A percentile compares a stretch with the other conserved stretches of the same genome.
These are phyloP conservation scores for Akanthomyces dipterigenus DNA, from an alignment of 2,329 filamentous ascomycete genomes.

Conservation along the genomic window DNA sequence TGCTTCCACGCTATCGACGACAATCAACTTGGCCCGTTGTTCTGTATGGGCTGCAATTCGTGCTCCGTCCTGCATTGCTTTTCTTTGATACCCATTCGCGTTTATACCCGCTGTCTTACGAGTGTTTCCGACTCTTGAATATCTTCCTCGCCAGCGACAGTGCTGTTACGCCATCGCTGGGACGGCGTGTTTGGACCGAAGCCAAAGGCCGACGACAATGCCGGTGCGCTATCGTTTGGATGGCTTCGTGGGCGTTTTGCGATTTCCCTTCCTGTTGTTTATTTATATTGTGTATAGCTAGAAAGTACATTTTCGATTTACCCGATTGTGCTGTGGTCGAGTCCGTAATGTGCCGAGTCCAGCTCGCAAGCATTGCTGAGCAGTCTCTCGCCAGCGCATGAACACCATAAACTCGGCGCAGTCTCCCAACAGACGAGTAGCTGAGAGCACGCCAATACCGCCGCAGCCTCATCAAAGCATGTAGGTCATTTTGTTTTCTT, in stretches of 20 bases:
- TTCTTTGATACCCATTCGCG: constrained; percentile 38
- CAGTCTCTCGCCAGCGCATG: no score
- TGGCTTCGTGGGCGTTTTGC: constrained; percentile 40
- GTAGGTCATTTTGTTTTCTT: no score
- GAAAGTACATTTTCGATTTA: background rate
- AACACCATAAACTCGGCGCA: no score
- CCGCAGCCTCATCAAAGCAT: no score
- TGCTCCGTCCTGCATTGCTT: constrained; percentile 19
- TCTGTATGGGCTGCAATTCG: background rate
- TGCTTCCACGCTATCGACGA: constrained; percentile 46
- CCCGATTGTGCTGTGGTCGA: background rate
- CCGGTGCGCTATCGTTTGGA: constrained; percentile 44
- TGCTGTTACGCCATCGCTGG: constrained; percentile 50
- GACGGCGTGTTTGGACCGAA: constrained; percentile 47
- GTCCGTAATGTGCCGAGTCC: background rate
- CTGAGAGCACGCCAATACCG: no score
- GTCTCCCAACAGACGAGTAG: no score
- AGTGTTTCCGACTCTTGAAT: constrained; percentile 20
- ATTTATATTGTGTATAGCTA: background rate
- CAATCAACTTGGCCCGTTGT: background rate
- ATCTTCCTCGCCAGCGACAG: constrained; percentile 44
- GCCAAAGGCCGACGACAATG: constrained; percentile 42
- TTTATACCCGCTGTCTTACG: constrained; percentile 39
- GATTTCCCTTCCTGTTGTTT: constrained; percentile 11
- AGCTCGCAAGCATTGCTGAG: background rate